These are phyloP conservation scores for Exophiala aquamarina DNA, from an alignment of 2,329 filamentous ascomycete genomes.

Conservation along the genomic window DNA sequence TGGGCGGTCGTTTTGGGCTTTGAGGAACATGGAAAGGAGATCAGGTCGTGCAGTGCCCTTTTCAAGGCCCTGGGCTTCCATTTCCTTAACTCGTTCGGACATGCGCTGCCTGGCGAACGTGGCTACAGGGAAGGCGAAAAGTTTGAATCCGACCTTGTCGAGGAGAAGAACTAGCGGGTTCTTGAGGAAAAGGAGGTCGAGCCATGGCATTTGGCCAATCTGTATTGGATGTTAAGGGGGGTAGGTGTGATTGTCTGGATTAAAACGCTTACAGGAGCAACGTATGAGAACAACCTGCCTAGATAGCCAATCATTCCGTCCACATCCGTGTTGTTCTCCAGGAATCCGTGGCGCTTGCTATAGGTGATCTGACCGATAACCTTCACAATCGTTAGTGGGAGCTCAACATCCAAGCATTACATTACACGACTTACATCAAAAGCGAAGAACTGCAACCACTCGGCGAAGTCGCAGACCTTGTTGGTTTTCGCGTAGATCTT, in stretches of 20 bases:
- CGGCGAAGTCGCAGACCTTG: conserved; percentile 35
- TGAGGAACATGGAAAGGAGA: conserved; percentile 29
- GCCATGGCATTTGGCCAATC: conserved; percentile 29
- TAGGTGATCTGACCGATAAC: conserved; percentile 39
- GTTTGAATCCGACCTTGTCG: conserved; percentile 65
- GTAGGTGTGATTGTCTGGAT: no score
- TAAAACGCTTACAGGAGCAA: conserved; percentile 67
- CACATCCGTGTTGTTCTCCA: conserved; percentile 35
- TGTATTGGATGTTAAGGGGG: no score
- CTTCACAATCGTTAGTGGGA: conserved; percentile 4
- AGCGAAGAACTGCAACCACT: conserved; percentile 42
- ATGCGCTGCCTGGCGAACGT: conserved; percentile 69
- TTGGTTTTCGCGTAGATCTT: conserved; percentile 47
- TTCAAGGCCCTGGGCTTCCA: conserved; percentile 31
- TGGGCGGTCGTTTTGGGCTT: conserved; percentile 25
- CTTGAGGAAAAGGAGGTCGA: conserved; percentile 28
- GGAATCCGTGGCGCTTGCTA: conserved; percentile 37
- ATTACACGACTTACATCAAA: conserved; percentile 30
- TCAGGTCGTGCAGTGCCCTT: conserved; percentile 22
- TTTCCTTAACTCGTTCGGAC: conserved; percentile 61
- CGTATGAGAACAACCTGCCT: conserved; percentile 57
- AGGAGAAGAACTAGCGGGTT: conserved; percentile 52
- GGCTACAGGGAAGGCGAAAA: conserved; percentile 70
- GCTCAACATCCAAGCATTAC: no score
- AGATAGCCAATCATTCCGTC: conserved; percentile 39